A percentile compares a stretch with the other conserved stretches of the same genome.
These are phyloP conservation scores for Rosellinia necatrix DNA, from an alignment of 2,329 filamentous ascomycete genomes.

Conservation along the genomic window DNA sequence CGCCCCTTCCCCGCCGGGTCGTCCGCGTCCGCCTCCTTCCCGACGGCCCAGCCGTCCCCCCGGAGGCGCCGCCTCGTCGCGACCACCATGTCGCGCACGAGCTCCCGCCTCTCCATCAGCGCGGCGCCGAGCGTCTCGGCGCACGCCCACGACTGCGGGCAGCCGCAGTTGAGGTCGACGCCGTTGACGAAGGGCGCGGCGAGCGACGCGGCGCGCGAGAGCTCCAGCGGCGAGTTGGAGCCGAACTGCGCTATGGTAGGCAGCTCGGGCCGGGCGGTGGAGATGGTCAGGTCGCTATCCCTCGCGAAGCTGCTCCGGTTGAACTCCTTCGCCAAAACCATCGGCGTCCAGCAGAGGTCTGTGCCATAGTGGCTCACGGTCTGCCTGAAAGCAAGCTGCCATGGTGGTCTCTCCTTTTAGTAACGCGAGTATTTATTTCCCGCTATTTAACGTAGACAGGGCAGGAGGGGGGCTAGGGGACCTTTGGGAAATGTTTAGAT, in stretches of 20 bases:
- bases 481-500: background rate
- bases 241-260: constrained; percentile 72
- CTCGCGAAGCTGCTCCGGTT: constrained; percentile 64
- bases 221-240: constrained; percentile 63
- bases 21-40: constrained; percentile 30
- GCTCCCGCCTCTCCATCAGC: constrained; percentile 67
- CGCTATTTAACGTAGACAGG: background rate
- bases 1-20: constrained; percentile 47
- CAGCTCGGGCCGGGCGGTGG: constrained; percentile 53
- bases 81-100: constrained; percentile 68
- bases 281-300: constrained; percentile 68
- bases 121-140: constrained; percentile 69
- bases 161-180: constrained; percentile 74
- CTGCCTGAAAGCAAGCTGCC: constrained; percentile 66
- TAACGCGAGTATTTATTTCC: background rate
- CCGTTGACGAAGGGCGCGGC: constrained; percentile 66
- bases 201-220: constrained; percentile 65
- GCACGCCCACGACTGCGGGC: constrained; percentile 74
- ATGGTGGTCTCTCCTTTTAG: constrained; percentile 4
- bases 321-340: constrained; percentile 73
- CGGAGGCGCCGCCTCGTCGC: constrained; percentile 58
- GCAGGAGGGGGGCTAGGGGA: too few species aligned
- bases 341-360: constrained; percentile 73
- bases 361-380: constrained; percentile 67
- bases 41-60: constrained; percentile 58